Evolutionary conservation across 139 green algal genomes (phyloP).

Genomic region (Picochlorum sp.): DNA sequence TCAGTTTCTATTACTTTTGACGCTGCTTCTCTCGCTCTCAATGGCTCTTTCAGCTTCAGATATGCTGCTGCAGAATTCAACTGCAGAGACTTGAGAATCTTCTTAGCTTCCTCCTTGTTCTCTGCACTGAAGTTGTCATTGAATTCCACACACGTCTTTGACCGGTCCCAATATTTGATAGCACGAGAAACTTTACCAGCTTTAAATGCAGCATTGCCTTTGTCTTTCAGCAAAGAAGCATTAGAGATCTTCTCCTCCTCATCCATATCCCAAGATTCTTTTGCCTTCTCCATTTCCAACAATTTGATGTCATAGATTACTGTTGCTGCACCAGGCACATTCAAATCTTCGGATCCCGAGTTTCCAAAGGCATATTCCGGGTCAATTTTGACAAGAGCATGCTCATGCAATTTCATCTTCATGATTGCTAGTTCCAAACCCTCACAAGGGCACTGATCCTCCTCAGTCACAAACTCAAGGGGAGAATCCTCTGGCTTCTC

Average conservation of each 20-base stretch:
- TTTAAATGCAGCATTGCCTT: slow-evolving; percentile 87
- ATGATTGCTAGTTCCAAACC: slow-evolving; percentile 77
- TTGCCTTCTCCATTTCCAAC: slow-evolving; percentile 60
- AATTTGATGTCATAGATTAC: slow-evolving; percentile 62
- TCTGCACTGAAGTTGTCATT: slow-evolving; percentile 54
- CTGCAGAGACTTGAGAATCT: slow-evolving; percentile 59
- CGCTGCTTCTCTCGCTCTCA: slow-evolving; percentile 13
- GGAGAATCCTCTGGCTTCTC: slow-evolving; percentile 43
- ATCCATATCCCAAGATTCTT: slow-evolving; percentile 87
- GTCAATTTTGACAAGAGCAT: slow-evolving; percentile 58
- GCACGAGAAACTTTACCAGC: slow-evolving; percentile 57
- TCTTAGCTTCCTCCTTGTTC: slow-evolving; percentile 38
- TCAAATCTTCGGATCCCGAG: slow-evolving; percentile 8
- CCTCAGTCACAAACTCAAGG: slow-evolving; percentile 55
- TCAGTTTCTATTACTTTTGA: slow-evolving; percentile 72
- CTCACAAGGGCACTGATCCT: slow-evolving; percentile 55
- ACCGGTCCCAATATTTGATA: slow-evolving; percentile 55
- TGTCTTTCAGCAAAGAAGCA: slow-evolving; percentile 66
- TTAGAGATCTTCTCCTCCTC: slow-evolving; percentile 72
- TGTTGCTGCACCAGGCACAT: slow-evolving; percentile 36
- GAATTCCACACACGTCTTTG: slow-evolving; percentile 22
- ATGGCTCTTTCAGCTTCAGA: slow-evolving; percentile 55
- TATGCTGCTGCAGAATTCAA: slow-evolving; percentile 80
- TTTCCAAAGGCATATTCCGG: slow-evolving; percentile 61
- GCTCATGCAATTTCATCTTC: slow-evolving; percentile 86